Percentiles rank a stretch among this genome's conserved stretches.
Evolutionary conservation across 495 filamentous ascomycete species (phyloP).

Genomic region (Hypoxylon crocopeplum): DNA sequence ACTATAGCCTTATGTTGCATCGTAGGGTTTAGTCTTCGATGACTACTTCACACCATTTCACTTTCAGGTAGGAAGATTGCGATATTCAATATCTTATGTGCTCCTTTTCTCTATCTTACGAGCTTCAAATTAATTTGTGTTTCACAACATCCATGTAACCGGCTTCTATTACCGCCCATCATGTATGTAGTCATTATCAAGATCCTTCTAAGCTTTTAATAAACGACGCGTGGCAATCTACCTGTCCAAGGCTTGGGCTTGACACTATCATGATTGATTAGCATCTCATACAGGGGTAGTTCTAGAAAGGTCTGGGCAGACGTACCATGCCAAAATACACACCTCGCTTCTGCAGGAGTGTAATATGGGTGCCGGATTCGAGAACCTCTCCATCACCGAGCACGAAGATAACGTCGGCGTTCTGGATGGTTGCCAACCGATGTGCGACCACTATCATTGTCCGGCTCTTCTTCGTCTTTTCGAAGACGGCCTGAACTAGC

Average conservation of each 20-base stretch:
- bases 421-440: constrained; percentile 62
- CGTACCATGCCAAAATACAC: constrained; percentile 64
- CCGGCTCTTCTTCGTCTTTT: constrained; percentile 64
- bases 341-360: constrained; percentile 56
- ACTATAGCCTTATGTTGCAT: constrained; percentile 23
- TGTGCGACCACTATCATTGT: constrained; percentile 83
- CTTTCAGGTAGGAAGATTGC: constrained; percentile 7
- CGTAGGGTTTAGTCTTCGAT: constrained; percentile 26
- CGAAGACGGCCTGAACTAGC: constrained; percentile 74
- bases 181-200: constrained; percentile 15
- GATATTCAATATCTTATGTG: constrained; percentile 1
- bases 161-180: constrained; percentile 7
- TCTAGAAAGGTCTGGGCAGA: constrained; percentile 28
- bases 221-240: constrained; percentile 24
- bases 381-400: constrained; percentile 60
- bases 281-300: not conserved
- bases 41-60: constrained; percentile 6
- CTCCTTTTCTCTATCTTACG: constrained; percentile 9
- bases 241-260: constrained; percentile 56
- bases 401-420: constrained; percentile 65
- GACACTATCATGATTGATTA: constrained; percentile 49
- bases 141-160: constrained; percentile 11
- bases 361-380: constrained; percentile 59
- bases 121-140: constrained; percentile 3
- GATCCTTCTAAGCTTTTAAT: constrained; percentile 10